Conservation (phyloP, 306 rosid genomes). For the Vigna reflexopilosa region DNA sequence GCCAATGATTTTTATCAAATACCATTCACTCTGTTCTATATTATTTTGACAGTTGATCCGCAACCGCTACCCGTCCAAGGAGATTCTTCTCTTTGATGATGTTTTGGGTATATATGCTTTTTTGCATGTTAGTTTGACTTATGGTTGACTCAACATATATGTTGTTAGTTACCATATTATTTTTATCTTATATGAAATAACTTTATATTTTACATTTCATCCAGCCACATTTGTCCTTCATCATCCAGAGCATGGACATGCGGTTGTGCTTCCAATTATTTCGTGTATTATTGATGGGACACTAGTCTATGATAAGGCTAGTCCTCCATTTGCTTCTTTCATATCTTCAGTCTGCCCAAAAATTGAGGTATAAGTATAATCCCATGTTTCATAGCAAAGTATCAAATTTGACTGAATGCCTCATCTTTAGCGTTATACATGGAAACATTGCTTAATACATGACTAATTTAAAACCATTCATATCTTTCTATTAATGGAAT, state of each 20-base stretch:
- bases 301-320: conserved; percentile 72
- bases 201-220: conserved; percentile 45
- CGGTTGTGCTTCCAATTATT: conserved; percentile 94
- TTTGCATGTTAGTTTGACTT: conserved; percentile 49
- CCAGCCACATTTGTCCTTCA: conserved; percentile 95
- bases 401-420: too few relatives aligned
- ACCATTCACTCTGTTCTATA: conserved; percentile 40
- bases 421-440: too few relatives aligned
- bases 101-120: conserved; percentile 81
- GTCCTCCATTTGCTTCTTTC: conserved; percentile 92
- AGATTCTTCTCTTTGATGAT: conserved; percentile 89
- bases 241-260: conserved; percentile 99
- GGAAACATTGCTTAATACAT: too few relatives aligned
- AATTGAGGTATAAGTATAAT: conserved; percentile 75
- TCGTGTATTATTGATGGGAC: conserved; percentile 91
- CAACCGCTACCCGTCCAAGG: conserved; percentile 80
- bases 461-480: too few relatives aligned
- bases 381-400: neutral
- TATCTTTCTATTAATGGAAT: too few relatives aligned
- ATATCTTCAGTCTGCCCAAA: conserved; percentile 89
- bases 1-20: conserved; percentile 29
- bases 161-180: conserved; percentile 30
- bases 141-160: conserved; percentile 40
- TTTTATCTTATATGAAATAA: conserved; percentile 45
- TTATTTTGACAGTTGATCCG: conserved; percentile 81